These are phyloP conservation scores for Euphorbia peplus DNA, from an alignment of 345 rosid genomes.

Conservation along the genomic window DNA sequence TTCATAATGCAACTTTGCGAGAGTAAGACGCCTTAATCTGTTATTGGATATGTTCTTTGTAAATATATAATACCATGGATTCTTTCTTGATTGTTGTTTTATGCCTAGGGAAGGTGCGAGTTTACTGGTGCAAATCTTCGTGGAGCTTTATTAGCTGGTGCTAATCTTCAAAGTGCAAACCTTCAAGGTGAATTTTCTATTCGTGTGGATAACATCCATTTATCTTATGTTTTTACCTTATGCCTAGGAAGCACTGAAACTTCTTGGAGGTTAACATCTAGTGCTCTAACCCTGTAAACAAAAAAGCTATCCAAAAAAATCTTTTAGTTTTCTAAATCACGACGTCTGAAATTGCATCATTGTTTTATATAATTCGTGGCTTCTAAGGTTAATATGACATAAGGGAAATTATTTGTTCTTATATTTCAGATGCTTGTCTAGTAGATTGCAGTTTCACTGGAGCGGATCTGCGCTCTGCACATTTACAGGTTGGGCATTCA, in stretches of 20 bases:
- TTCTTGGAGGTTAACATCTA: too few species aligned
- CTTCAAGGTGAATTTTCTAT: conserved; percentile 54
- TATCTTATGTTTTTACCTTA: neutral
- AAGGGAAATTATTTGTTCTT: neutral
- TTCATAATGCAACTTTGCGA: conserved; percentile 88
- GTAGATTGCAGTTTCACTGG: conserved; percentile 83
- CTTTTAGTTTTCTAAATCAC: neutral
- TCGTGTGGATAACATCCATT: neutral
- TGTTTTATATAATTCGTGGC: neutral
- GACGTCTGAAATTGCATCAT: neutral
- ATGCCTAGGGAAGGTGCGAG: conserved; percentile 82
- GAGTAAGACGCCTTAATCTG: conserved; percentile 55
- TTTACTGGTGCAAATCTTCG: conserved; percentile 85
- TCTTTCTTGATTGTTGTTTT: conserved; percentile 25
- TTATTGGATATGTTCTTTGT: conserved; percentile 9
- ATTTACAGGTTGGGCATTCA: conserved; percentile 58
- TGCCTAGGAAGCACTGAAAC: too few species aligned
- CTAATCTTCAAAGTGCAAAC: conserved; percentile 94
- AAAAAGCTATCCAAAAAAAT: neutral
- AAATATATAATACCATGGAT: neutral
- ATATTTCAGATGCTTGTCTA: conserved; percentile 76
- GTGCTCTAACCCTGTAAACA: neutral
- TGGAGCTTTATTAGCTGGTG: conserved; percentile 81
- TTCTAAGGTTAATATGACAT: neutral
- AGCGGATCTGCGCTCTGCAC: conserved; percentile 87